Evolutionary conservation across 23 red algal species (phyloP).

Genomic region (Gracilaria gracilis): DNA sequence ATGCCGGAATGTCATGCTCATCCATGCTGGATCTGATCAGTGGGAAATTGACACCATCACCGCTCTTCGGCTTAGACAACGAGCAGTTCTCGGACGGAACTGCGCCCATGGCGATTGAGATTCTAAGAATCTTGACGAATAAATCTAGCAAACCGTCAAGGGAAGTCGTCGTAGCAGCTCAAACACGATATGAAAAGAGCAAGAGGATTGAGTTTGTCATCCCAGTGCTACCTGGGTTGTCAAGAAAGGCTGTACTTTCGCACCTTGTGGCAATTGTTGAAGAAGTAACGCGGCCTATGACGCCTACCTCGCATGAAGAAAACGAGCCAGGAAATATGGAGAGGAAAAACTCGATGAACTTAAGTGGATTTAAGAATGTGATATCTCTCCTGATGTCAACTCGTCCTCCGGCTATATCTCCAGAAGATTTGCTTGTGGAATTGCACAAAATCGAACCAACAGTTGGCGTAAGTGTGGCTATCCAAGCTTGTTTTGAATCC

Average conservation of each 20-base stretch:
- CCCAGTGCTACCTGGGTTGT: slow-evolving; percentile 54
- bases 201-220: slow-evolving; percentile 41
- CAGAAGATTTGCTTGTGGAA: slow-evolving; percentile 74
- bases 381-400: slow-evolving; percentile 49
- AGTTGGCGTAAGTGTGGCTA: slow-evolving; percentile 48
- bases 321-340: not conserved
- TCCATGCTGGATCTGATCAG: slow-evolving; percentile 48
- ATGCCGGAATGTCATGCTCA: slow-evolving; percentile 33
- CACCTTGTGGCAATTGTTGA: slow-evolving; percentile 51
- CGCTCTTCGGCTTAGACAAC: not conserved
- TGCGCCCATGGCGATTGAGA: slow-evolving; percentile 39
- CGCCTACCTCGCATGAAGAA: not conserved
- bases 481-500: slow-evolving; percentile 76
- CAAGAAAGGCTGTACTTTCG: slow-evolving; percentile 15
- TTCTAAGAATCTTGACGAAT: slow-evolving; percentile 34
- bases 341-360: not conserved
- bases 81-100: slow-evolving; percentile 15
- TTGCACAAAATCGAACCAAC: slow-evolving; percentile 74
- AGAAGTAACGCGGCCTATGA: not conserved
- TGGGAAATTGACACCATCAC: slow-evolving; percentile 27
- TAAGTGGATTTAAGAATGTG: slow-evolving; percentile 45
- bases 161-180: slow-evolving; percentile 54
- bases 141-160: slow-evolving; percentile 21
- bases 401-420: slow-evolving; percentile 39
- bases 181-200: slow-evolving; percentile 40